phyloP scores from a whole-genome alignment of 2,329 filamentous ascomycete genomes.

The Hymenoscyphus scutula region DNA sequence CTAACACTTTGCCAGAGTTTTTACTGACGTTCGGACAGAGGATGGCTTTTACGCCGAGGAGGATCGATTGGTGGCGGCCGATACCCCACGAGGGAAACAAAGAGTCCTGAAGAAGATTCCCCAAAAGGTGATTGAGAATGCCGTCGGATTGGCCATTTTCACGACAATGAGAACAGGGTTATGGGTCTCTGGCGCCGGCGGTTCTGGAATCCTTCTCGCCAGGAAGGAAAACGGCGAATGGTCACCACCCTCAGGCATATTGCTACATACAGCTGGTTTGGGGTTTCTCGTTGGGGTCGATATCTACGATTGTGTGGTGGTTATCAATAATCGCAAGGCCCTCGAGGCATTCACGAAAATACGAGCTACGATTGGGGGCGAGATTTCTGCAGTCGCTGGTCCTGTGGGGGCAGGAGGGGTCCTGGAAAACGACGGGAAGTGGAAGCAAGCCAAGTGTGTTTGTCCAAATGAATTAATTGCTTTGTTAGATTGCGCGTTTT shows the following conservation, averaged over 20 bases:
- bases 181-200: conserved; percentile 88
- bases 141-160: conserved; percentile 88
- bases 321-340: conserved; percentile 84
- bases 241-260: conserved; percentile 87
- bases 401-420: conserved; percentile 71
- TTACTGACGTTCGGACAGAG: conserved; percentile 38
- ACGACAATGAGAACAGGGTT: conserved; percentile 93
- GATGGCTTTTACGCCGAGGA: conserved; percentile 67
- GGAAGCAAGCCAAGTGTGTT: conserved; percentile 57
- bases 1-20: conserved; percentile 29
- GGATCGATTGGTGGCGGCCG: conserved; percentile 35
- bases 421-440: conserved; percentile 34
- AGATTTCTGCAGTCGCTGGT: conserved; percentile 73
- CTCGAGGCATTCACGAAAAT: conserved; percentile 80
- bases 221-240: conserved; percentile 82
- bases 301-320: conserved; percentile 92
- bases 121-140: conserved; percentile 78
- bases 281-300: conserved; percentile 91
- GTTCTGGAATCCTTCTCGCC: conserved; percentile 82
- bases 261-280: conserved; percentile 84
- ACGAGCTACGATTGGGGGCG: conserved; percentile 75
- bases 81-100: conserved; percentile 51
- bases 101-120: conserved; percentile 77
- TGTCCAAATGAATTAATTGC: not conserved
- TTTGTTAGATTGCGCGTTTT: not conserved